Evolutionary conservation across 176 grass and related monocot species (phyloP).

Genomic region (Lolium perenne): DNA sequence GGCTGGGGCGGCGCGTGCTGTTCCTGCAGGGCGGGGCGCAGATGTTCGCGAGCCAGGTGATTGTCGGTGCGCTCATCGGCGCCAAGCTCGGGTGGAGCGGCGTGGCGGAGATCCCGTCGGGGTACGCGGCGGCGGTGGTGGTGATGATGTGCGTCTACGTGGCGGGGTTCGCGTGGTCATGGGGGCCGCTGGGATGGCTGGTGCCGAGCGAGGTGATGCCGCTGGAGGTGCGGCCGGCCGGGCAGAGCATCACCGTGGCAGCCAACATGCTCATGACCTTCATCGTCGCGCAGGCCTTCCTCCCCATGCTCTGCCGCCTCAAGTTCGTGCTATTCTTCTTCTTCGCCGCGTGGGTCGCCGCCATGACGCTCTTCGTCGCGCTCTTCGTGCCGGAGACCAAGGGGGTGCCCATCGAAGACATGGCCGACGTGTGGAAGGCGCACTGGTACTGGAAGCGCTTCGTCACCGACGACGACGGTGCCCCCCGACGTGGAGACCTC

Average conservation of each 20-base stretch:
- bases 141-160: conserved; percentile 50
- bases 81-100: conserved; percentile 27
- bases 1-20: neutral
- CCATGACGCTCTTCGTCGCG: conserved; percentile 63
- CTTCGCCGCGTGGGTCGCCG: conserved; percentile 58
- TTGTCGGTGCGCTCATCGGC: conserved; percentile 31
- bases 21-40: conserved; percentile 9
- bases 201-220: conserved; percentile 82
- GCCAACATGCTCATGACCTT: conserved; percentile 87
- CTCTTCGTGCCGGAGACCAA: conserved; percentile 69
- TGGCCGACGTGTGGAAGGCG: conserved; percentile 59
- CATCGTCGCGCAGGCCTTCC: conserved; percentile 58
- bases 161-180: conserved; percentile 71
- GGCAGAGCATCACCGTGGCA: conserved; percentile 73
- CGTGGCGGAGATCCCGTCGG: conserved; percentile 4
- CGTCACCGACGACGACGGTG: conserved; percentile 34
- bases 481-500: neutral
- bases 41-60: conserved; percentile 15
- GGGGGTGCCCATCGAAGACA: conserved; percentile 66
- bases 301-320: conserved; percentile 66
- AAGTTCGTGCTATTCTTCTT: conserved; percentile 75
- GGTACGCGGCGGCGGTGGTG: conserved; percentile 22
- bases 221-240: conserved; percentile 69
- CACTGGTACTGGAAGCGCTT: conserved; percentile 73
- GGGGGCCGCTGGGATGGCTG: conserved; percentile 78